phyloP scores from a whole-genome alignment of 768 basidiomycete species.

The Gymnopilus dilepis region DNA sequence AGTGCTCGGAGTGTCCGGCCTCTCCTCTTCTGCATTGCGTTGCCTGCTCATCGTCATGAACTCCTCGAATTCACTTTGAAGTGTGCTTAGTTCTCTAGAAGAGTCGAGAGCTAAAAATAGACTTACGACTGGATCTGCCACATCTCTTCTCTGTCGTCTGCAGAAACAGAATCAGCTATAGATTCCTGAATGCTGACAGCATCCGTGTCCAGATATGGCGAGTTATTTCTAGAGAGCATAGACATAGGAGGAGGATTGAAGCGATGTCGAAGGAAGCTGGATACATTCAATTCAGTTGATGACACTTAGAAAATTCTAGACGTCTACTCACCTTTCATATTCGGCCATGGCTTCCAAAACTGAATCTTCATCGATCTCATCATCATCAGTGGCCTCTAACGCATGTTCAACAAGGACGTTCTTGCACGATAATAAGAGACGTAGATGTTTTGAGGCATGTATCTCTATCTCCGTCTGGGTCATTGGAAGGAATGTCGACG shows the following conservation, averaged over 20 bases:
- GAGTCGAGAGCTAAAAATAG: background rate
- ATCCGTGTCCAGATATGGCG: slow-evolving; percentile 21
- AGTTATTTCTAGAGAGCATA: slow-evolving; percentile 28
- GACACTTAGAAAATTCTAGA: slow-evolving; percentile 7
- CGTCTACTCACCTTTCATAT: slow-evolving; percentile 52
- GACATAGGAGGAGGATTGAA: slow-evolving; percentile 62
- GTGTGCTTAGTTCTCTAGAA: background rate
- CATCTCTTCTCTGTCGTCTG: slow-evolving; percentile 36
- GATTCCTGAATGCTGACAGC: slow-evolving; percentile 28
- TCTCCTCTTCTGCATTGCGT: background rate
- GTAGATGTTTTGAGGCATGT: slow-evolving; percentile 68
- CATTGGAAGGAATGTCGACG: slow-evolving; percentile 62
- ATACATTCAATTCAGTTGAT: background rate
- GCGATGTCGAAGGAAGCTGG: slow-evolving; percentile 66
- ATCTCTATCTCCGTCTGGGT: slow-evolving; percentile 65
- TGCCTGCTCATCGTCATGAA: slow-evolving; percentile 28
- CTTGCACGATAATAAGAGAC: slow-evolving; percentile 47
- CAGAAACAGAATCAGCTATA: slow-evolving; percentile 31
- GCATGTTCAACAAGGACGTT: slow-evolving; percentile 43
- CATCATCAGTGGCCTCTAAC: slow-evolving; percentile 36
- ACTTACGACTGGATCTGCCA: slow-evolving; percentile 38
- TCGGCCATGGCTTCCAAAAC: slow-evolving; percentile 50
- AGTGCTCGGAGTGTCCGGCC: slow-evolving; percentile 14
- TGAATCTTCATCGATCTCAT: slow-evolving; percentile 43
- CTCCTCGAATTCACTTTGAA: slow-evolving; percentile 32